Evolutionary conservation across 2,329 filamentous ascomycete species (phyloP), one percentile per base, ranked within the genome.

Genomic region (Aspergillus carbonarius): DNA sequence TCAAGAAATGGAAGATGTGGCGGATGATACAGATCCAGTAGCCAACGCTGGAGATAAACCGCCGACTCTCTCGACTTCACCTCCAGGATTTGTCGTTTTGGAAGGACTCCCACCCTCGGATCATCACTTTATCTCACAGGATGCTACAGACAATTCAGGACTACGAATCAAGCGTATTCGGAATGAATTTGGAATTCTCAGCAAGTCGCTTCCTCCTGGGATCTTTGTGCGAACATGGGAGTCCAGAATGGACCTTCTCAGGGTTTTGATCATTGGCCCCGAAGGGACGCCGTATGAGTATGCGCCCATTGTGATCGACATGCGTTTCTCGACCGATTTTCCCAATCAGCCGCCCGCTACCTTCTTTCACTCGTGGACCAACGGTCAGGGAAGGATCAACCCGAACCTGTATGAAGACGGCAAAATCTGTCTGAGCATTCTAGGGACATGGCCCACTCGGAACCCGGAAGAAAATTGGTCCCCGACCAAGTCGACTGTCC

Each of bases 331-430:
- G 9, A 66, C 76, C 0, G 65, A 71, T 0, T 88, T 83, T 60
- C 85, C 85, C 1, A 69, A 71, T n/a, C 67, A 72, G 2, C 81
- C 85, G 2, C 85, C 85, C 0, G 69, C 74, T n/a, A 80, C 80
- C 1, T 82, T 78, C 70, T 88, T 87, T 69, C 83, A 87, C 68
- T 83, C 80, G 52, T 87, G 84, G 83, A 83, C 81, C 0, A 70
- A 76, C 55, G 79, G 79, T 1, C 69, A 78, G 20, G 82, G 81
- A 1, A 75, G 77, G n/a, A 75, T 87, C 23, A 88, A 87, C 62
- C 85, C 85, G 0, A 88, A 88, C 63, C 70, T 88, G 1, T 87
- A 87, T 68, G 84, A 87, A 63, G 81, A 86, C 60, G 84, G 85
- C 23, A 85, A 83, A 66, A 85, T 87, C 32, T 87, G 85, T 64